Evolutionary conservation across 1,139 yeast genomes (phyloP).

Genomic region (Candida sp.): DNA sequence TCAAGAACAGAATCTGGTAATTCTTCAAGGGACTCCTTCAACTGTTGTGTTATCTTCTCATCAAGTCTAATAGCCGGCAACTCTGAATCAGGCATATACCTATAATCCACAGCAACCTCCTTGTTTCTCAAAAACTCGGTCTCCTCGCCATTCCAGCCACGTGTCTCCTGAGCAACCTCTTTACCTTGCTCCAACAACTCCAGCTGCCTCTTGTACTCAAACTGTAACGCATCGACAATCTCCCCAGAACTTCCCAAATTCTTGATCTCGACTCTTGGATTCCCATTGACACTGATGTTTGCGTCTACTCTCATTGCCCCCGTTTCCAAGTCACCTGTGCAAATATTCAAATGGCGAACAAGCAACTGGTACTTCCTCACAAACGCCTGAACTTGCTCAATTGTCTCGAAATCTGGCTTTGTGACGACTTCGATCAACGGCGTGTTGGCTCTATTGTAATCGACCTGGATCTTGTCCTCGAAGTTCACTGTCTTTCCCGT

Average conservation of each 20-base stretch:
- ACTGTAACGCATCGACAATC: conserved; percentile 74
- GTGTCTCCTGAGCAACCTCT: conserved; percentile 65
- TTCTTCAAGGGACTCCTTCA: conserved; percentile 53
- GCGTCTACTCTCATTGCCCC: conserved; percentile 98
- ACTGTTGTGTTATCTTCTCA: conserved; percentile 30
- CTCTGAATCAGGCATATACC: conserved; percentile 96
- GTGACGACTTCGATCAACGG: conserved; percentile 94
- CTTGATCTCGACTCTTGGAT: conserved; percentile 84
- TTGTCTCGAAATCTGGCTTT: conserved; percentile 76
- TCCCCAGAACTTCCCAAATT: conserved; percentile 87
- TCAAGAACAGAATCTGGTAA: conserved; percentile 66
- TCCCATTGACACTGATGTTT: conserved; percentile 76
- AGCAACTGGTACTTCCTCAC: conserved; percentile 80
- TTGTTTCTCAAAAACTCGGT: conserved; percentile 75
- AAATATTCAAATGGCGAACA: conserved; percentile 69
- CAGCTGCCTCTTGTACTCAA: conserved; percentile 77
- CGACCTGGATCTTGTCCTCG: conserved; percentile 57
- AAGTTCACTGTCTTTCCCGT: conserved; percentile 76
- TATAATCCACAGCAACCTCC: conserved; percentile 83
- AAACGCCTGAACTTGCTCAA: conserved; percentile 76
- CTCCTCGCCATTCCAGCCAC: conserved; percentile 86
- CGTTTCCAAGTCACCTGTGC: conserved; percentile 90
- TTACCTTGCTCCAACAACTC: conserved; percentile 36
- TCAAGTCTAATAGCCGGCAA: conserved; percentile 63
- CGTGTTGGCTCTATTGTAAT: conserved; percentile 82